Evolutionary conservation across 352 stramenopile species (phyloP).

Genomic region (Phytophthora chlamydospora): DNA sequence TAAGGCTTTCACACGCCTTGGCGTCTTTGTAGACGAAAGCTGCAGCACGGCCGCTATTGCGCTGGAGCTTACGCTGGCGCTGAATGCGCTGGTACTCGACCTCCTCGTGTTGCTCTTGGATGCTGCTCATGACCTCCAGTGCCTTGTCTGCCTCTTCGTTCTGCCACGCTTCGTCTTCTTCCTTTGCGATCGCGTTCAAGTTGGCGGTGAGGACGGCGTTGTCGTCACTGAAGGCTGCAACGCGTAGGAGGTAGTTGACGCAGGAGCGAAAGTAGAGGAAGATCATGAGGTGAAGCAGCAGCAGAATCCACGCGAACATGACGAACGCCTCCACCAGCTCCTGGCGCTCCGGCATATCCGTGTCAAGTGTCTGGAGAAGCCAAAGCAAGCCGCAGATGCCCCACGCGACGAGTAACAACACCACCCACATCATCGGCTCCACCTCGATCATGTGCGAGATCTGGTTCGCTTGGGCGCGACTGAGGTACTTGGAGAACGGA

Average conservation of each 20-base stretch:
- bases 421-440: slow-evolving; percentile 61
- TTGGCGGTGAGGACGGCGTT: slow-evolving; percentile 15
- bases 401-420: slow-evolving; percentile 54
- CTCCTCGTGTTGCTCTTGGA: slow-evolving; percentile 32
- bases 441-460: slow-evolving; percentile 84
- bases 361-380: slow-evolving; percentile 21
- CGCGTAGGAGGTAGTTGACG: slow-evolving; percentile 41
- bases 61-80: slow-evolving; percentile 14
- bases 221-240: slow-evolving; percentile 35
- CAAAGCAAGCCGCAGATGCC: slow-evolving; percentile 29
- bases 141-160: slow-evolving; percentile 27
- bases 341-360: slow-evolving; percentile 25
- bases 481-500: slow-evolving; percentile 76
- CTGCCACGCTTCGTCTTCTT: slow-evolving; percentile 27
- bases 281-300: slow-evolving; percentile 45
- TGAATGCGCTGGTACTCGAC: slow-evolving; percentile 24
- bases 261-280: slow-evolving; percentile 48
- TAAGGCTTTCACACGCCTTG: slow-evolving; percentile 6
- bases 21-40: not conserved
- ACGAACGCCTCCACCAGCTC: slow-evolving; percentile 43
- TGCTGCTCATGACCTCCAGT: slow-evolving; percentile 23
- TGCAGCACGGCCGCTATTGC: not conserved
- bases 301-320: slow-evolving; percentile 37
- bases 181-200: slow-evolving; percentile 26
- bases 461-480: slow-evolving; percentile 73